A percentile compares a stretch with the other conserved stretches of the same genome.
phyloP scores from a whole-genome alignment of 345 rosid species.

The Sonneratia caseolaris region DNA sequence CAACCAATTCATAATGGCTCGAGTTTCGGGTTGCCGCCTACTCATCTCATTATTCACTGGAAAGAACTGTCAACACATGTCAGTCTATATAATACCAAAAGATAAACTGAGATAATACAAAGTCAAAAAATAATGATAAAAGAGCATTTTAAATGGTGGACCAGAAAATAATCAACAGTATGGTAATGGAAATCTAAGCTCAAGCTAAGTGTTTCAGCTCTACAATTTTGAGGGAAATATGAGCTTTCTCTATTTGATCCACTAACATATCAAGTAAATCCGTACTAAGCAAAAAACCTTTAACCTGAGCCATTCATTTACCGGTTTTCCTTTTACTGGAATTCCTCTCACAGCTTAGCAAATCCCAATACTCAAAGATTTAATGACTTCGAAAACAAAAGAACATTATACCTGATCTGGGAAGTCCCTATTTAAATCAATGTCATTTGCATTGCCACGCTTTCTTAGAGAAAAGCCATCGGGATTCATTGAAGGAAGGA shows the following conservation, averaged over 20 bases:
- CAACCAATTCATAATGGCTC: slow-evolving; percentile 78
- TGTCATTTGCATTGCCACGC: slow-evolving; percentile 74
- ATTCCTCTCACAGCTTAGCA: neutral
- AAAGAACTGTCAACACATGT: slow-evolving; percentile 51
- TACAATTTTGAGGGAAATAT: neutral
- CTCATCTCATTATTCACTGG: slow-evolving; percentile 49
- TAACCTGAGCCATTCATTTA: neutral
- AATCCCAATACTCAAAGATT: neutral
- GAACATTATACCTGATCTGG: slow-evolving; percentile 81
- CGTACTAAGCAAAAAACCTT: neutral
- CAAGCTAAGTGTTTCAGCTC: neutral
- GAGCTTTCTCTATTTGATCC: neutral
- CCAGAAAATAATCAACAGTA: neutral
- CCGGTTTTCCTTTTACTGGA: neutral
- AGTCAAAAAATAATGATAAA: neutral
- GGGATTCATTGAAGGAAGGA: slow-evolving; percentile 91
- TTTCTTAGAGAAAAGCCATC: slow-evolving; percentile 67
- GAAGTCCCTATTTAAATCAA: slow-evolving; percentile 92
- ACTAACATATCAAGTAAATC: neutral
- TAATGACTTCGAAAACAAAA: neutral
- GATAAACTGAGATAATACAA: neutral
- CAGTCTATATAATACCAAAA: neutral
- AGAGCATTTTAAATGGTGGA: neutral
- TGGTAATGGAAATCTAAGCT: neutral
- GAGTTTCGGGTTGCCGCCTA: slow-evolving; percentile 78